phyloP scores from a whole-genome alignment of 225 moss, liverwort and hornwort genomes.

The Straminergon stramineum region DNA sequence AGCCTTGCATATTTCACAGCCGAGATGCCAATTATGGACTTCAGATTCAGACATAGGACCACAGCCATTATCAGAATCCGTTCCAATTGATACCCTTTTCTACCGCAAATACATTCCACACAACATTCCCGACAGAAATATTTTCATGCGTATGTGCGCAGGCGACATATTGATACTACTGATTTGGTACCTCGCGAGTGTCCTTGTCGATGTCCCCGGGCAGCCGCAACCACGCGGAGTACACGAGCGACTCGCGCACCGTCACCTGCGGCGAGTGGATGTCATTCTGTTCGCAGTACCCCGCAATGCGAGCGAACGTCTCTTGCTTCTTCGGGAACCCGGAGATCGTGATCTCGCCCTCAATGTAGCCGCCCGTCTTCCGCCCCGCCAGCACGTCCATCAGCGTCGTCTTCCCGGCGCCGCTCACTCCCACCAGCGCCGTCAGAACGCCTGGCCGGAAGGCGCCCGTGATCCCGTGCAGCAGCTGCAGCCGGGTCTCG shows the following conservation, averaged over 20 bases:
- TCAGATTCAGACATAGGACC: neutral
- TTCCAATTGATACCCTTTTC: too few relatives aligned
- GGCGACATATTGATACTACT: too few relatives aligned
- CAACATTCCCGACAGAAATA: neutral
- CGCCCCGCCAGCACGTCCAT: conserved; percentile 89
- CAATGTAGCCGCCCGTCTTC: conserved; percentile 77
- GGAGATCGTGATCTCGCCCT: conserved; percentile 35
- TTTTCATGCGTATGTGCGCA: too few relatives aligned
- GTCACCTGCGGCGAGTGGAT: conserved; percentile 69
- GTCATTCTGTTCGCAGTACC: conserved; percentile 45
- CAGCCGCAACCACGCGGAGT: conserved; percentile 52
- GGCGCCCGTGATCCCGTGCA: conserved; percentile 61
- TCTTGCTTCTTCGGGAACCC: conserved; percentile 32
- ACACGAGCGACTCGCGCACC: conserved; percentile 49
- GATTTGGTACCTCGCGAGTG: conserved; percentile 28
- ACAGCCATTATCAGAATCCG: neutral
- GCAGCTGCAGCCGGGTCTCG: conserved; percentile 39
- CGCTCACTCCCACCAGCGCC: conserved; percentile 79
- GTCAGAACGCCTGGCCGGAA: conserved; percentile 77
- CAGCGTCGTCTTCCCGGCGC: conserved; percentile 76
- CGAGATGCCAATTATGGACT: neutral
- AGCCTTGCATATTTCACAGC: neutral
- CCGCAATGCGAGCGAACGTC: conserved; percentile 36
- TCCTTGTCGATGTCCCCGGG: conserved; percentile 17
- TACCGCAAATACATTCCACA: too few relatives aligned